These are phyloP conservation scores for Amniculicola lignicola DNA, from an alignment of 495 filamentous ascomycete species.

Conservation along the genomic window DNA sequence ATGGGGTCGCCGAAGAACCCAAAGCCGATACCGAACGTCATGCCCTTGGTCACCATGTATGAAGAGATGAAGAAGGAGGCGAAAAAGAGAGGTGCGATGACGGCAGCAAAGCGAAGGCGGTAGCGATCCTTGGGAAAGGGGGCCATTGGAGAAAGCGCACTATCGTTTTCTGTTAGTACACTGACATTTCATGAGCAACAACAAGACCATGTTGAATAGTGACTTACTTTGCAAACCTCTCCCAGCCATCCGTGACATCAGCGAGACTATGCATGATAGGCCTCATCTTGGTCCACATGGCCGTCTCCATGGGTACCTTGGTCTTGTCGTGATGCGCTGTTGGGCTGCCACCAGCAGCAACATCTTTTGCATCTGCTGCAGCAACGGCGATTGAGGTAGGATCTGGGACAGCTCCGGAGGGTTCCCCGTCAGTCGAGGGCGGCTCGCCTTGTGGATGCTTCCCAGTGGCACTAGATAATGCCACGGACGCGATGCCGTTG, in stretches of 20 bases:
- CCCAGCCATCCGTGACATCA: constrained; percentile 74
- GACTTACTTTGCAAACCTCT: constrained; percentile 71
- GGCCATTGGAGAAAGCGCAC: constrained; percentile 70
- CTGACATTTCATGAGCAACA: constrained; percentile 10
- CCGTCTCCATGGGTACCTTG: constrained; percentile 75
- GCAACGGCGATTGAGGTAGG: constrained; percentile 54
- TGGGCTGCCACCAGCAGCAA: constrained; percentile 47
- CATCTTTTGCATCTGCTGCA: constrained; percentile 58
- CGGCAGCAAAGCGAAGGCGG: constrained; percentile 59
- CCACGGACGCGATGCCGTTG: constrained; percentile 69
- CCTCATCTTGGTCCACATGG: constrained; percentile 71
- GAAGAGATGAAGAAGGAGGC: constrained; percentile 62
- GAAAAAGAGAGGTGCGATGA: constrained; percentile 58
- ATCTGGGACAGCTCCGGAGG: constrained; percentile 53
- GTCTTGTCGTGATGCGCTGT: constrained; percentile 68
- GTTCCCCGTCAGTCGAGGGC: constrained; percentile 20
- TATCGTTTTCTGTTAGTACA: constrained; percentile 34
- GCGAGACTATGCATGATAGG: constrained; percentile 73
- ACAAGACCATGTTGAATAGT: background rate
- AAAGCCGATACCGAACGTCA: constrained; percentile 64
- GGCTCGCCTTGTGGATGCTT: constrained; percentile 53
- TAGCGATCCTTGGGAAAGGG: constrained; percentile 67
- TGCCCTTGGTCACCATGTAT: constrained; percentile 69
- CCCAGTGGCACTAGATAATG: constrained; percentile 70
- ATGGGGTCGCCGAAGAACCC: constrained; percentile 80